Base-by-base conservation (phyloP, 1,284 basidiomycete species). In the Rhodotorula sp. region DNA sequence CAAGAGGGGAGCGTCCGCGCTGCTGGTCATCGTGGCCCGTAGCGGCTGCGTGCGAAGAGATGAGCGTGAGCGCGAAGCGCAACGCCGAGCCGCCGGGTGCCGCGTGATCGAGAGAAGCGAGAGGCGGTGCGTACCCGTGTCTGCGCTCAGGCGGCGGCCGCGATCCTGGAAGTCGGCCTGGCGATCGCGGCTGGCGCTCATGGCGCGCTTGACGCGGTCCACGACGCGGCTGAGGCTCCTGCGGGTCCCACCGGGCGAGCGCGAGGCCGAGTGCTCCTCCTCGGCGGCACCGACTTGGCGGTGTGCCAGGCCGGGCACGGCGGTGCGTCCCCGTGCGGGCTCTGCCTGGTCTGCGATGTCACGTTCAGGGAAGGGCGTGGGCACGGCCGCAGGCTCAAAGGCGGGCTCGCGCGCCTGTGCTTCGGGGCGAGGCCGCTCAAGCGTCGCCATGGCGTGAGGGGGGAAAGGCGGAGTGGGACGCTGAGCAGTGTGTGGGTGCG, bases 221-320 rank as follows among this genome's bases (percentile, higher is more conserved):
- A 67, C 70, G 8, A 72, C 60, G 44, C 67, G 57, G 45, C 66
- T 68, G 59, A 72, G 46, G 46, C 70, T 68, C 45, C 70, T 54
- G n/a, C 60, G 46, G 21, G 63, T 60, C 7, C 70, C 70, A 9
- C 61, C 61, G 0, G 66, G 70, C 2, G 63, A 66, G 25, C 64
- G 50, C 17, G 70, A 72, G 7, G 21, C 27, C 45, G 44, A 42
- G 14, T 50, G 44, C 25, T 64, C 45, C 25, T 48, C 52, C 34
- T 61, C 16, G 21, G 27, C 56, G 13, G 48, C 55, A 14, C 61
- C 54, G 49, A 19, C 46, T 41, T 50, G 50, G 23, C 52, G 44
- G 44, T 55, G 52, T 4, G 53, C 46, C 10, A 44, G 53, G 3
- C 52, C 53, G 25, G 62, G 62, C 3, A 46, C 62, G 10, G 52